Base-by-base conservation (phyloP, 2,329 filamentous ascomycete genomes). In the Raffaelea arxii region DNA sequence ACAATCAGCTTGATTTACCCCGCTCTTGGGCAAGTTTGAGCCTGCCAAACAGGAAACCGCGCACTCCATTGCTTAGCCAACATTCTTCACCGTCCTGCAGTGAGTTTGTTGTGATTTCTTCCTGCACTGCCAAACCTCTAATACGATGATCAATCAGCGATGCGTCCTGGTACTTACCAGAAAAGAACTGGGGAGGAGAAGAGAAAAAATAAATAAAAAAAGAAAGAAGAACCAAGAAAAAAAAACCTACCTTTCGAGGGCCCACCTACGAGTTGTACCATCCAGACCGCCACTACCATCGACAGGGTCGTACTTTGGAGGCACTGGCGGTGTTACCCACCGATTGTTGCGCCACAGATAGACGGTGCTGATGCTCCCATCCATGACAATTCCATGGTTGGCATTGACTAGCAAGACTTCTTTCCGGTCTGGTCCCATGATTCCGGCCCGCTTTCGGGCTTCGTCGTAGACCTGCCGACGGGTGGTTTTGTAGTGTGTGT, bases 401-500 rank as follows among this genome's bases (percentile, higher is more conserved):
- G 58, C 59, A 56, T 86, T 88, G 52, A 85, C 72, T 2, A 96
- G 64, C 19, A 97, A 68, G 4, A 95, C 86, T 61, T 97, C 91
- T 44, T 75, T 73, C 36, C 66, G 61, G 32, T 77, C 72, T 1
- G 65, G 62, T 30, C 75, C 72, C 1, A 64, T 58, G 41, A 91
- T 78, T 0, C 67, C 67, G 1, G 74, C 77, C 14, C 86, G 74
- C 23, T 66, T 58, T 9, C 89, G 77, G 1, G 88, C 86, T 3
- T 66, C 67, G 40, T 85, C 77, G 62, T 97, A 97, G 59, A 80
- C 71, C 10, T 70, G 66, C 14, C 91, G 78, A 41, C 74, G 69
- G 0, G 86, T 92, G 0, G 91, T 97, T 64, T 98, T 97, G 68
- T 85, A 86, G 48, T 82, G 80, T 0, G 90, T 95, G 58, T 83